Evolutionary conservation across 768 basidiomycete species (phyloP), one percentile per base, ranked within the genome.

Genomic region (Candolleomyces efflorescens): DNA sequence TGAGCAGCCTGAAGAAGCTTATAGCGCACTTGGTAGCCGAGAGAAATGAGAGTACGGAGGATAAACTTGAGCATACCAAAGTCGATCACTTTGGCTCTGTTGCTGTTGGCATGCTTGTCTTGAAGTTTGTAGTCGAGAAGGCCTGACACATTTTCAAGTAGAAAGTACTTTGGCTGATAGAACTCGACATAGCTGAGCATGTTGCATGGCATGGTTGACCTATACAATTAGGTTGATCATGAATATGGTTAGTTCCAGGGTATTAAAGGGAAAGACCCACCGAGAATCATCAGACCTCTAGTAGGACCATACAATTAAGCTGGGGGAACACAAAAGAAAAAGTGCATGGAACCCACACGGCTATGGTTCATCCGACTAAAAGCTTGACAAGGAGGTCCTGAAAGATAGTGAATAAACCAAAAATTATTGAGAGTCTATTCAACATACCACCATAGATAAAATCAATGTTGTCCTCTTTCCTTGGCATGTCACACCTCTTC

Each of bases 331-430:
- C 6, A 24, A 32, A 27, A 53, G 9, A 48, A 24, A 18, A 26
- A 26, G 26, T 36, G n/a, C 43, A 27, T 6, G 23, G 18, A 46
- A 63, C 75, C 65, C 58, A 85, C 87, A 66, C 82, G 84, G 38
- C 71, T 68, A 59, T 83, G 82, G 55, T 90, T 91, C 58, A 84
- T 84, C 0, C 70, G 63, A 59, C 84, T 86, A 62, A 89, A 91
- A 2, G 84, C 80, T 61, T 90, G 90, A 63, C 89, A 91, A 12
- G 89, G 89, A 3, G 89, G 87, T 3, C 89, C 89, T 89, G 56
- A 6, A 22, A 5, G 45, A n/a, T 26, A 43, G 53, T 37, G 49
- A 27, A 20, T 55, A 12, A 55, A 32, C n/a, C 12, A 50, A 17
- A 55, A 15, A 6, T 32, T 13, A 27, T 5, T 53, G 1, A 39